A percentile compares a stretch with the other conserved stretches of the same genome.
Evolutionary conservation across 257 asterid species (phyloP).

Genomic region (Solanum ossicruentum): DNA sequence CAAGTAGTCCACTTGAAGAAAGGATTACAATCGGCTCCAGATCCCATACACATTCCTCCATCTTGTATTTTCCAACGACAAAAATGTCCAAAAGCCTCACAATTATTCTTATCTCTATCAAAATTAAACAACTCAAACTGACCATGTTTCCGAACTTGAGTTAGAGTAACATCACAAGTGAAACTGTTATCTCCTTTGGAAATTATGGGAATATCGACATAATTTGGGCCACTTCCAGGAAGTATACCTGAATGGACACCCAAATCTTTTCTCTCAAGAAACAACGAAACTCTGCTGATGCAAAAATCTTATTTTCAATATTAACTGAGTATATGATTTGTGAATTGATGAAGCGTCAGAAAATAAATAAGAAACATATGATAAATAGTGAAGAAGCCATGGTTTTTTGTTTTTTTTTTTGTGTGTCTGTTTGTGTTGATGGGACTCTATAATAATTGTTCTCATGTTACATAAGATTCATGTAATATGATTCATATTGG

Average conservation of each 20-base stretch:
- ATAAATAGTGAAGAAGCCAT: background rate
- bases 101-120: background rate
- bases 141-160: background rate
- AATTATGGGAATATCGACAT: background rate
- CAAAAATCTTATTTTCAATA: background rate
- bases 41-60: background rate
- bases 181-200: background rate
- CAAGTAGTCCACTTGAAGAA: background rate
- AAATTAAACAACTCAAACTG: background rate
- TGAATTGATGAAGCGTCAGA: background rate
- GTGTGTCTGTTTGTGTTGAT: background rate
- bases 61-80: background rate
- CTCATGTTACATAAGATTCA: background rate
- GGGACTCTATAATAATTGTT: background rate
- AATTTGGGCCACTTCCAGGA: background rate
- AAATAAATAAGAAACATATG: background rate
- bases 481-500: background rate
- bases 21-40: background rate
- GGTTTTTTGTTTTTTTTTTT: background rate
- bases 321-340: background rate
- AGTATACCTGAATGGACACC: background rate
- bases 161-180: background rate
- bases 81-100: background rate
- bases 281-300: background rate
- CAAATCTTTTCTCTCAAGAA: background rate